phyloP scores from a whole-genome alignment of 2,329 filamentous ascomycete genomes.

The Phaeoacremonium minimum region DNA sequence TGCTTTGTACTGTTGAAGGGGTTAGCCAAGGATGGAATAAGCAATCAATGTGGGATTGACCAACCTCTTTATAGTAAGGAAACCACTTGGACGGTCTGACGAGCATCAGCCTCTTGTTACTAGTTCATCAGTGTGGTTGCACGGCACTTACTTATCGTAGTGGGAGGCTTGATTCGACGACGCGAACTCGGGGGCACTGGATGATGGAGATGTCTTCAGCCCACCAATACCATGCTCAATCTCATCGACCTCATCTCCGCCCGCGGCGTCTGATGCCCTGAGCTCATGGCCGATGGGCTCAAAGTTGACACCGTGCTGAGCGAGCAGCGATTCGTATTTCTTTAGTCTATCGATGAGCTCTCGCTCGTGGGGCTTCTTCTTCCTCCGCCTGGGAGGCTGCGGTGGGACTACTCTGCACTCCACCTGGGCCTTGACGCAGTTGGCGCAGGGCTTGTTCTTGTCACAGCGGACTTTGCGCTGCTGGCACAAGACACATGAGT shows the following conservation, averaged over 20 bases:
- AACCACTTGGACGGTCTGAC: conserved; percentile 41
- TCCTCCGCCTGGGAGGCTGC: conserved; percentile 52
- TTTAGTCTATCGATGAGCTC: conserved; percentile 66
- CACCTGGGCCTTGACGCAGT: conserved; percentile 59
- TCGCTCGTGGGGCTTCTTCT: conserved; percentile 64
- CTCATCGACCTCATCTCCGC: conserved; percentile 49
- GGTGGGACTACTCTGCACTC: conserved; percentile 58
- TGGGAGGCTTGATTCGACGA: conserved; percentile 14
- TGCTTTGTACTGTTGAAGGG: conserved; percentile 38
- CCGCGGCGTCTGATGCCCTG: conserved; percentile 28
- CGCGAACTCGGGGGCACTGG: conserved; percentile 26
- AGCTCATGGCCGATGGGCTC: conserved; percentile 57
- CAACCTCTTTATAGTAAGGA: conserved; percentile 48
- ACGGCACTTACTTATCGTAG: conserved; percentile 16
- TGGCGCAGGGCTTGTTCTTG: conserved; percentile 66
- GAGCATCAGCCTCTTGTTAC: background rate
- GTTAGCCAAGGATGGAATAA: no score
- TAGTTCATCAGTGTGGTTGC: background rate
- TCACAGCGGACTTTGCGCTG: conserved; percentile 74
- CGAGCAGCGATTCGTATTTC: conserved; percentile 63
- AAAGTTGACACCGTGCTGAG: conserved; percentile 64
- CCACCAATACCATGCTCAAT: conserved; percentile 52
- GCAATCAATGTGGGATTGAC: conserved; percentile 9
- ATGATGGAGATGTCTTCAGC: conserved; percentile 47
- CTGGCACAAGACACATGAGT: conserved; percentile 69